These are phyloP conservation scores for Trichoderma cornu-damae DNA, from an alignment of 2,329 filamentous ascomycete genomes.

Conservation along the genomic window DNA sequence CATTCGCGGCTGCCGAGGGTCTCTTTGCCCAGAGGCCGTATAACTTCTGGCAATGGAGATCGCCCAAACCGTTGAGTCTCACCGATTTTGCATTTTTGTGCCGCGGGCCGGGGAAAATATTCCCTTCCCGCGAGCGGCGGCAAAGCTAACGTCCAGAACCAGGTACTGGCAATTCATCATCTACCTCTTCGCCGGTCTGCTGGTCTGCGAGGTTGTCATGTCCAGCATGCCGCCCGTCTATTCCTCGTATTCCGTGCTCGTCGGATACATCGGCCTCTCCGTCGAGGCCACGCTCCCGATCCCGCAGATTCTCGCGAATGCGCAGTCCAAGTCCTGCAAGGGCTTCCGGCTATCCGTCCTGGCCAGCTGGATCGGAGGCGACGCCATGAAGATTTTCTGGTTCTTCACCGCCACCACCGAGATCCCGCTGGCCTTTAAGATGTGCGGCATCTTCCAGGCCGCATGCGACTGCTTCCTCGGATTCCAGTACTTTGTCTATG, in stretches of 20 bases:
- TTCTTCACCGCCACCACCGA: slow-evolving; percentile 67
- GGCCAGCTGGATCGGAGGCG: slow-evolving; percentile 71
- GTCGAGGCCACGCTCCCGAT: slow-evolving; percentile 78
- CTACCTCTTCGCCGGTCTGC: slow-evolving; percentile 59
- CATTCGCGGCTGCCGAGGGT: slow-evolving; percentile 53
- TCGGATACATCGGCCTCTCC: slow-evolving; percentile 70
- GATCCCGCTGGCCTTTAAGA: slow-evolving; percentile 75
- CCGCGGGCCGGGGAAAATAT: background rate
- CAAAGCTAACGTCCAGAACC: background rate
- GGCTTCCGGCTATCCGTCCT: slow-evolving; percentile 74
- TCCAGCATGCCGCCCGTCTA: slow-evolving; percentile 55
- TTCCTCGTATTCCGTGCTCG: slow-evolving; percentile 57
- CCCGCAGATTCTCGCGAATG: slow-evolving; percentile 71
- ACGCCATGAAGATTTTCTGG: slow-evolving; percentile 83
- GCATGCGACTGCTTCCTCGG: slow-evolving; percentile 70
- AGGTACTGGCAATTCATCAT: slow-evolving; percentile 75
- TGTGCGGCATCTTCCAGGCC: slow-evolving; percentile 77
- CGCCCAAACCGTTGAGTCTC: slow-evolving; percentile 55
- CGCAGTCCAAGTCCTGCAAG: slow-evolving; percentile 62
- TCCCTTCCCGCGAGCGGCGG: background rate
- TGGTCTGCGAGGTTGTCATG: slow-evolving; percentile 62
- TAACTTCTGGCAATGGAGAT: slow-evolving; percentile 79
- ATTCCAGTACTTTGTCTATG: slow-evolving; percentile 68
- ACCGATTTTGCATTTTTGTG: background rate
- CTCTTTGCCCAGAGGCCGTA: slow-evolving; percentile 55